Evolutionary conservation across 257 asterid species (phyloP).

Genomic region (Linderniella brevidens): DNA sequence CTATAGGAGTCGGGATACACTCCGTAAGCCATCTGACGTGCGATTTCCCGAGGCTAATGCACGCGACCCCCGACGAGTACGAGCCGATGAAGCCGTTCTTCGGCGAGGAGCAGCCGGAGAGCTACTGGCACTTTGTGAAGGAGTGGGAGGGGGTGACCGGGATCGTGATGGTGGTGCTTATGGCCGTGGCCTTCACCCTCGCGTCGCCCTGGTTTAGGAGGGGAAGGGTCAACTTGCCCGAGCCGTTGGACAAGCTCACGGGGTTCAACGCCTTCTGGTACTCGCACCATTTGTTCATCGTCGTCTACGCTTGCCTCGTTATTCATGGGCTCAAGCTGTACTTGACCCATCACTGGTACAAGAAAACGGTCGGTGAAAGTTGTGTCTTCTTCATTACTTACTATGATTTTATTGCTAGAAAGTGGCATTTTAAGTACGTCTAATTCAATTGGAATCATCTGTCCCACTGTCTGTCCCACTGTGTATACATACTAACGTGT

Average conservation of each 20-base stretch:
- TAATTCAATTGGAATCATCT: too few species aligned
- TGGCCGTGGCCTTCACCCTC: slow-evolving; percentile 77
- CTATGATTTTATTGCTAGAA: too few species aligned
- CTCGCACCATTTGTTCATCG: slow-evolving; percentile 38
- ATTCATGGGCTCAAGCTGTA: slow-evolving; percentile 42
- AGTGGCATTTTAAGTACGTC: too few species aligned
- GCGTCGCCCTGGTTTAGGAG: slow-evolving; percentile 80
- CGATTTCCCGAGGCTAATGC: slow-evolving; percentile 62
- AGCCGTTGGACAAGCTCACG: slow-evolving; percentile 31
- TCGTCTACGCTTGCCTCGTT: slow-evolving; percentile 35
- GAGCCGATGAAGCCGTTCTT: slow-evolving; percentile 40
- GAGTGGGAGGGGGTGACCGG: slow-evolving; percentile 87
- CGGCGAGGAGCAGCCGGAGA: slow-evolving; percentile 49
- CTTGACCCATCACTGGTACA: slow-evolving; percentile 39
- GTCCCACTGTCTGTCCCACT: too few species aligned
- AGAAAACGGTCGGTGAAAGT: slow-evolving; percentile 37
- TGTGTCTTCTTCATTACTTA: too few species aligned
- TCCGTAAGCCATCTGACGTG: slow-evolving; percentile 62
- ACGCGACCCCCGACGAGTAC: slow-evolving; percentile 35
- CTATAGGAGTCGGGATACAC: slow-evolving; percentile 65
- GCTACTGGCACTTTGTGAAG: slow-evolving; percentile 56
- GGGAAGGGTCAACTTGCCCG: slow-evolving; percentile 22
- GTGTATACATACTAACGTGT: too few species aligned
- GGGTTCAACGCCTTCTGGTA: slow-evolving; percentile 70
- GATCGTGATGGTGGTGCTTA: slow-evolving; percentile 60